Evolutionary conservation across 179 eudicot species (phyloP).

Genomic region (Pouteria campechiana): DNA sequence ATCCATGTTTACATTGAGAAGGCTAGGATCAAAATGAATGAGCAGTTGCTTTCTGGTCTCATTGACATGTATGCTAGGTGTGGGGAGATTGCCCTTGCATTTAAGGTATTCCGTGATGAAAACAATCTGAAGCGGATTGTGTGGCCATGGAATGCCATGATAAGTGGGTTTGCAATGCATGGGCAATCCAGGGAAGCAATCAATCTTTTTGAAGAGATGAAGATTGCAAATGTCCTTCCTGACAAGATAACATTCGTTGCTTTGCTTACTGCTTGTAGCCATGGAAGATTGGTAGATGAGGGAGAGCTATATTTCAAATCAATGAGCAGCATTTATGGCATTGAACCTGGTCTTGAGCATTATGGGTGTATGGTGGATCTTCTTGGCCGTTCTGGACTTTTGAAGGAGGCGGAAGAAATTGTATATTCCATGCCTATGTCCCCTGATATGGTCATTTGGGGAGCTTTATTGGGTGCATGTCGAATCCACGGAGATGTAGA

Average conservation of each 20-base stretch:
- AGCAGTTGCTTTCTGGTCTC: slow-evolving; percentile 39
- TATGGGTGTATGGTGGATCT: slow-evolving; percentile 65
- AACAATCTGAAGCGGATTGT: slow-evolving; percentile 44
- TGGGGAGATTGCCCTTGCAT: slow-evolving; percentile 52
- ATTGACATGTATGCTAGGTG: slow-evolving; percentile 61
- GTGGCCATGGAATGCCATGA: slow-evolving; percentile 70
- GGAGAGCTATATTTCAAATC: slow-evolving; percentile 62
- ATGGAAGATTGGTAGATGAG: slow-evolving; percentile 42
- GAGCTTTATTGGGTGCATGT: slow-evolving; percentile 21
- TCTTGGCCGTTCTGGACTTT: slow-evolving; percentile 38
- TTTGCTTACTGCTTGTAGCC: slow-evolving; percentile 44
- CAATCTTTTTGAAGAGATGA: slow-evolving; percentile 35
- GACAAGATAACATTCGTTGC: slow-evolving; percentile 44
- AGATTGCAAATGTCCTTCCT: slow-evolving; percentile 24
- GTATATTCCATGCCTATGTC: slow-evolving; percentile 15
- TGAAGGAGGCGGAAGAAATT: slow-evolving; percentile 31
- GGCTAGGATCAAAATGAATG: slow-evolving; percentile 20
- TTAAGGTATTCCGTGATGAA: slow-evolving; percentile 29
- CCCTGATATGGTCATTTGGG: slow-evolving; percentile 11
- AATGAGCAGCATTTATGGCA: slow-evolving; percentile 40
- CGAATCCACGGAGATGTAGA: slow-evolving; percentile 16
- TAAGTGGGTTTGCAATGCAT: slow-evolving; percentile 47
- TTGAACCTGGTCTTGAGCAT: slow-evolving; percentile 48
- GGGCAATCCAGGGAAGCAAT: slow-evolving; percentile 41
- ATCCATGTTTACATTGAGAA: slow-evolving; percentile 30